Conservation (phyloP, 2,329 filamentous ascomycete species). For the Fusarium hostae region DNA sequence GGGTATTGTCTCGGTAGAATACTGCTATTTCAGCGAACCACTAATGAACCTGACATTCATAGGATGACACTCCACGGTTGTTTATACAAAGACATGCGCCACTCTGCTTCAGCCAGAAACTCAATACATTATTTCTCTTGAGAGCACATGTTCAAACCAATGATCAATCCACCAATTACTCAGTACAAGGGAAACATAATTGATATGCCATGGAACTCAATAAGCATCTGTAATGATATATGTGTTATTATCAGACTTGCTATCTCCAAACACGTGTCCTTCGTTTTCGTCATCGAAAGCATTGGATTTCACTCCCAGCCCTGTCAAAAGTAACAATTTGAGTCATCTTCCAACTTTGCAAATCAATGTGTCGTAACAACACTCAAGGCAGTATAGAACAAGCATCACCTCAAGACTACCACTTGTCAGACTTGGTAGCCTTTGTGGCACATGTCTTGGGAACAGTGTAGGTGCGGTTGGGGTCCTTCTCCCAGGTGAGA, state of each 20-base stretch:
- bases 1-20: background rate
- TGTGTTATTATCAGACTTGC: background rate
- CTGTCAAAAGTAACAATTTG: background rate
- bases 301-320: background rate
- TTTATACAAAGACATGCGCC: too few species aligned
- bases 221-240: background rate
- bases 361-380: background rate
- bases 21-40: background rate
- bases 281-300: background rate
- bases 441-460: conserved; percentile 47
- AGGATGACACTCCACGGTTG: background rate
- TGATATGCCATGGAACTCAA: background rate
- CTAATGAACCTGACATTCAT: background rate
- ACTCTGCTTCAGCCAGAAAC: background rate
- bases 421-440: conserved; percentile 45
- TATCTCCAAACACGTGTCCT: background rate
- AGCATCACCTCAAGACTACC: conserved; percentile 40
- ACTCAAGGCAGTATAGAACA: background rate
- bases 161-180: too few species aligned
- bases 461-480: conserved; percentile 56
- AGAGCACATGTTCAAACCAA: background rate
- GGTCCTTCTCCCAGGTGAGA: conserved; percentile 73
- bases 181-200: background rate
- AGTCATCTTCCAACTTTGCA: background rate
- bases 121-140: background rate